These are phyloP conservation scores for Hygrocybe punicea DNA, from an alignment of 768 basidiomycete genomes.

Conservation along the genomic window DNA sequence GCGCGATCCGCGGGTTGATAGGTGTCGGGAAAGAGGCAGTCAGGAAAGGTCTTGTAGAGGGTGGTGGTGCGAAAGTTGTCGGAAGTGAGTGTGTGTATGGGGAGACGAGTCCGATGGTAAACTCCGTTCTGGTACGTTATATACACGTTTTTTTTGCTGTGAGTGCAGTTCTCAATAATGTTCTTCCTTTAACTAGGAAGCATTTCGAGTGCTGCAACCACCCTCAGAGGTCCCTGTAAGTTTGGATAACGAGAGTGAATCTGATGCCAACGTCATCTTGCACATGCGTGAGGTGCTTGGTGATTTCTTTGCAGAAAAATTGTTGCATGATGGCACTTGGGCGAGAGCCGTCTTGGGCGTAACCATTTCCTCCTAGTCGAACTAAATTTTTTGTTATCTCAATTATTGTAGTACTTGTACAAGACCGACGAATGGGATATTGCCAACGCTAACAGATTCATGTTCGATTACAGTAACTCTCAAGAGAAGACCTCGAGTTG, in stretches of 20 bases:
- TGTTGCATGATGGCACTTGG: constrained; percentile 63
- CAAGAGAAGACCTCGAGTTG: no score
- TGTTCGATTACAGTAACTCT: no score
- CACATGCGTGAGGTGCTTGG: constrained; percentile 57
- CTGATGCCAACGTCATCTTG: constrained; percentile 45
- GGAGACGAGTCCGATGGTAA: constrained; percentile 47
- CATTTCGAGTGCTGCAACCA: constrained; percentile 56
- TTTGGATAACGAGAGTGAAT: constrained; percentile 46
- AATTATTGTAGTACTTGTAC: no score
- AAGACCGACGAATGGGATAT: no score
- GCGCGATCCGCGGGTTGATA: constrained; percentile 82
- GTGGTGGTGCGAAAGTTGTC: constrained; percentile 72
- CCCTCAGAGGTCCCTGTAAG: constrained; percentile 53
- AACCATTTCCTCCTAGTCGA: not conserved
- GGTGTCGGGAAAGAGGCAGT: constrained; percentile 85
- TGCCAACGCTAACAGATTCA: no score
- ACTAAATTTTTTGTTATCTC: no score
- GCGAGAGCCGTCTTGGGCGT: constrained; percentile 52
- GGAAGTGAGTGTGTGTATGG: constrained; percentile 56
- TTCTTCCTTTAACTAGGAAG: constrained; percentile 42
- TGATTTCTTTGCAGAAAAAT: constrained; percentile 54
- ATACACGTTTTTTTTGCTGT: not conserved
- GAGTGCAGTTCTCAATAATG: no score
- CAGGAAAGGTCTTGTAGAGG: constrained; percentile 75
- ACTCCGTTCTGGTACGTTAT: constrained; percentile 57